Base-by-base conservation (phyloP, 169 alveolate genomes). In the Plasmodium inui region DNA sequence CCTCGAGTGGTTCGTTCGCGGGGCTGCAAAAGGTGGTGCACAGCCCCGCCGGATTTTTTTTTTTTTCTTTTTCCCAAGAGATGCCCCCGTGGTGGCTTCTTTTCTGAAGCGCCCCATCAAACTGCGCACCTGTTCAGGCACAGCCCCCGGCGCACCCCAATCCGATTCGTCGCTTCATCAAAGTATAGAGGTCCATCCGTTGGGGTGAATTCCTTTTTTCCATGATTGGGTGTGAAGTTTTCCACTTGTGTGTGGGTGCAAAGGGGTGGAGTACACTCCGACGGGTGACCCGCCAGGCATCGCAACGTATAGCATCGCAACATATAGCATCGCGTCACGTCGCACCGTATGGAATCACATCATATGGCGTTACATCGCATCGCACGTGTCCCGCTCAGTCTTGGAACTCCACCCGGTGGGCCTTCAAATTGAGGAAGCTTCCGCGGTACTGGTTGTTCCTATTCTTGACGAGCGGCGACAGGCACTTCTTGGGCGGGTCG, bases 401-500 rank as follows among this genome's bases (percentile, higher is more conserved):
- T 28, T 86, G 93, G 44, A 86, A 86, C 70, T 86, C 93, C 44
- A 86, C 88, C 4, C 93, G 93, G 46, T 86, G 93, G 26, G 93
- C 39, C 71, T 34, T 86, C 41, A 86, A 70, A 37, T 86, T 86
- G 34, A 55, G 84, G 70, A 86, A 86, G 22, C 70, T 76, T 30
- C 93, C 93, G 61, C 93, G 57, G 80, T 86, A 86, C 70, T 86
- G 93, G 46, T 86, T 76, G 19, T 86, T 86, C 61, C 93, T 86
- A 37, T 86, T 86, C 80, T 86, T 86, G 26, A 50, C 79, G 37
- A 86, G 44, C 17, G 97, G 97, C 28, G 95, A 82, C 12, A 95
- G 93, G 76, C 97, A 96, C 82, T 96, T 92, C 50, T 81, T 83
- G 7, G 97, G 97, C 28, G 97, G 97, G 57, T 96, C 97, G 83